Evolutionary conservation across 495 filamentous ascomycete species (phyloP), one percentile per base, ranked within the genome.

Genomic region (Penicillium dipodomyicola): DNA sequence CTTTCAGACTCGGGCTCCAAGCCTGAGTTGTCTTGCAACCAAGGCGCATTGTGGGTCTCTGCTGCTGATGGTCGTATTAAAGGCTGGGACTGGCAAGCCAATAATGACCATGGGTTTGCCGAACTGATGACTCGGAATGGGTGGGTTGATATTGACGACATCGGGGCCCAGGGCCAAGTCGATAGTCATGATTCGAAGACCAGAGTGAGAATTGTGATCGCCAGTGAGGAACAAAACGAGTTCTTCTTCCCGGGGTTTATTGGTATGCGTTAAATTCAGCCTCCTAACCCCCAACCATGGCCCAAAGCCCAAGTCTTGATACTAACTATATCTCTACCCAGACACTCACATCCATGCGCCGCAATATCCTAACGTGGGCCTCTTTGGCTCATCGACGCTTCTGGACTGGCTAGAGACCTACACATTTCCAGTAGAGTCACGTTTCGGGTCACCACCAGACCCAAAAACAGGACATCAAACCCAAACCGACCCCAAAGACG

Each of bases 201-300:
- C n/a, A 59, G 40, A 27, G 63, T 66, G 27, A 57, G 48, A 17
- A 45, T 74, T 19, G 42, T 74, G 12, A 56, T 17, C 15, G 67
- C 62, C 58, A 72, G 64, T 57, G 57, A 69, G 52, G 54, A 74
- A 47, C 48, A 58, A 62, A 68, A 72, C 58, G 76, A 73, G 53
- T 96, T 95, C 71, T 96, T 92, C 76, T 96, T 96, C 62, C 92
- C 92, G 0, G 92, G 92, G 12, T 94, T 97, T 67, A 86, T 97
- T 47, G 90, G 89, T 91, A 58, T 41, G 61, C 29, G 22, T 48
- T 58, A 51, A 17, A 15, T 25, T 4, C 25, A 30, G 19, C 44
- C 2, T 35, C 1, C 20, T 19, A 14, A 17, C 7, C 17, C 7
- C 23, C 4, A 6, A 14, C 9, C 14, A 29, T 29, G 7, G 0